Conservation (phyloP, 192 early-diverging fungal species). For the Coemansia umbellata region DNA sequence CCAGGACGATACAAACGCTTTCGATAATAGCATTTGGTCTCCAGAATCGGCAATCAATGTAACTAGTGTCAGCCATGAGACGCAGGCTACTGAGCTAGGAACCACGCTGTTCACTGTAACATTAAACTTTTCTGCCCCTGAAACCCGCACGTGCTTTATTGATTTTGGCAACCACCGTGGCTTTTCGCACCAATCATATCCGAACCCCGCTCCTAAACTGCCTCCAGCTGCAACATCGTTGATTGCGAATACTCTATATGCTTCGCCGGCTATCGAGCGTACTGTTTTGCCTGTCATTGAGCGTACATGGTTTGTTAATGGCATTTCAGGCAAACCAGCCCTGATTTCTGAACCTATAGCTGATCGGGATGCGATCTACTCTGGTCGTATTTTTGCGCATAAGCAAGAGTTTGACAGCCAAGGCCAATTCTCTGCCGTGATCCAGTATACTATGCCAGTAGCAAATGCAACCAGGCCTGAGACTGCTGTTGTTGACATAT, state of each 20-base stretch:
- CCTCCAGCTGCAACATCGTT: slow-evolving; percentile 9
- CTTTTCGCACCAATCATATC: slow-evolving; percentile 40
- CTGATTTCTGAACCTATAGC: slow-evolving; percentile 15
- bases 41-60: slow-evolving; percentile 36
- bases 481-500: slow-evolving; percentile 23
- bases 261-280: slow-evolving; percentile 19
- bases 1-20: neutral
- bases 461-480: slow-evolving; percentile 11
- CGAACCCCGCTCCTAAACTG: slow-evolving; percentile 30
- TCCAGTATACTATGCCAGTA: slow-evolving; percentile 33
- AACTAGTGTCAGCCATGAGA: slow-evolving; percentile 15
- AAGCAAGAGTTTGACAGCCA: slow-evolving; percentile 23
- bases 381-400: slow-evolving; percentile 37
- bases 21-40: slow-evolving; percentile 9
- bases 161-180: slow-evolving; percentile 38
- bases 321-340: slow-evolving; percentile 6
- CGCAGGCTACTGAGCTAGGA: slow-evolving; percentile 7
- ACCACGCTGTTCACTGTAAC: slow-evolving; percentile 34
- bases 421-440: slow-evolving; percentile 19
- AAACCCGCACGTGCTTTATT: slow-evolving; percentile 49
- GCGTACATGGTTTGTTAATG: slow-evolving; percentile 28
- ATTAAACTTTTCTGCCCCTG: slow-evolving; percentile 30
- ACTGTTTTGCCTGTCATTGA: slow-evolving; percentile 37
- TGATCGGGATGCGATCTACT: slow-evolving; percentile 28
- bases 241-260: neutral